Base-by-base conservation (phyloP, 805 yeast genomes). In the Tetrapisispora iriomotensis region DNA sequence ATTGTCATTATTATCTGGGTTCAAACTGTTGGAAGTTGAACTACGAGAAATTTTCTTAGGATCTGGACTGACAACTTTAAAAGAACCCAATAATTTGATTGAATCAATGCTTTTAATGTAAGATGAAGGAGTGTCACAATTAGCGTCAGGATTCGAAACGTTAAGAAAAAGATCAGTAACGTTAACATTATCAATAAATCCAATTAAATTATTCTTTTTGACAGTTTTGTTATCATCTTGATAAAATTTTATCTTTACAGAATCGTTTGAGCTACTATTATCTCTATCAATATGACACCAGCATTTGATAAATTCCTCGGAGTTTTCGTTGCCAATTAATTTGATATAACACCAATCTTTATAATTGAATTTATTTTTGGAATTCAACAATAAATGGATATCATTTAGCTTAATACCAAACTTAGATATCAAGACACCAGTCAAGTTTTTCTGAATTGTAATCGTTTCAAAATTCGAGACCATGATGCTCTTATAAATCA, bases 281-380 rank as follows among this genome's bases (percentile, higher is more conserved):
- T 56, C 59, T 26, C 49, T 51, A 34, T 56, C 59, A 19, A 59
- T 54, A 30, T 56, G 60, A 36, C 60, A 55, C 61, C 61, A 59
- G 12, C 55, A 47, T 44, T 54, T 59, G 7, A 53, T 50, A 60
- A 61, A 59, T 22, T 56, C 56, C 36, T 50, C 14, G 12, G 25
- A 26, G 9, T 24, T 17, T 6, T 10, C 9, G n/a, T 18, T 48
- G 3, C 50, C 60, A 33, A 49, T 51, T 8, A 53, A 32, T 29
- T 54, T 50, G 13, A 59, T 47, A 40, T 55, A 57, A 39, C 64
- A 59, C 64, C 64, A 59, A 42, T 59, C 64, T 39, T 58, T 56
- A 40, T 50, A 59, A 40, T 49, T 55, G 29, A 42, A 54, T 24
- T 50, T 47, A 9, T 58, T 50, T 21, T 51, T 46, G 5, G 58